phyloP scores from a whole-genome alignment of 345 rosid genomes.

The Passiflora organensis region DNA sequence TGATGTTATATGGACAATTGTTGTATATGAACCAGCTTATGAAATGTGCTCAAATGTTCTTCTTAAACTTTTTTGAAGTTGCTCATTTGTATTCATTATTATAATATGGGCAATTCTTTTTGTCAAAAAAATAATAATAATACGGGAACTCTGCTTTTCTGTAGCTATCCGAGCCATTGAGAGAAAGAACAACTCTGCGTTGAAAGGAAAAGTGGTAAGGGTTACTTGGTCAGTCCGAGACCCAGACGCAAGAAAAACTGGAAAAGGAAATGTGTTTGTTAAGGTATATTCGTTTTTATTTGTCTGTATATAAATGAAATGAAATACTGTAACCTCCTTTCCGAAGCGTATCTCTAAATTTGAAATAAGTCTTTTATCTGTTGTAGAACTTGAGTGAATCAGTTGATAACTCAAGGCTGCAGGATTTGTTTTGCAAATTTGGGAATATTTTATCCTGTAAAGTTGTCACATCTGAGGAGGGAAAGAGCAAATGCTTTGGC shows the following conservation, averaged over 20 bases:
- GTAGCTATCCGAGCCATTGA: constrained; percentile 59
- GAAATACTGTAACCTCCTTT: not conserved
- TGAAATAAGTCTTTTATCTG: not conserved
- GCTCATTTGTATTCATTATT: too few relatives aligned
- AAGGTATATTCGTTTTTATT: constrained; percentile 38
- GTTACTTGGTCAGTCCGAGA: constrained; percentile 66
- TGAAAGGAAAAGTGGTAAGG: constrained; percentile 63
- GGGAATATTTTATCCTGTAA: constrained; percentile 64
- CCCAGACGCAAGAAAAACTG: constrained; percentile 64
- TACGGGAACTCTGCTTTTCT: constrained; percentile 16
- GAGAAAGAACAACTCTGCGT: constrained; percentile 45
- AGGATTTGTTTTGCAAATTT: constrained; percentile 48
- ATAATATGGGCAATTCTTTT: too few relatives aligned
- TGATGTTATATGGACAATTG: too few relatives aligned
- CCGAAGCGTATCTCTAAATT: not conserved
- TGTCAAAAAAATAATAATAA: constrained; percentile 7
- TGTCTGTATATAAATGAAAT: not conserved
- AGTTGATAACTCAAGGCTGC: constrained; percentile 39
- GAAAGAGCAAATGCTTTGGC: constrained; percentile 68
- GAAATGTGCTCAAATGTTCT: too few relatives aligned
- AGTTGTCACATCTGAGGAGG: constrained; percentile 53
- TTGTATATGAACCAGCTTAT: too few relatives aligned
- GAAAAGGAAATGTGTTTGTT: constrained; percentile 64
- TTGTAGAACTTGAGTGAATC: constrained; percentile 56
- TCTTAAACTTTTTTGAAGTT: too few relatives aligned